Base-by-base conservation (phyloP, 352 stramenopile species). In the Pseudoperonospora humuli region DNA sequence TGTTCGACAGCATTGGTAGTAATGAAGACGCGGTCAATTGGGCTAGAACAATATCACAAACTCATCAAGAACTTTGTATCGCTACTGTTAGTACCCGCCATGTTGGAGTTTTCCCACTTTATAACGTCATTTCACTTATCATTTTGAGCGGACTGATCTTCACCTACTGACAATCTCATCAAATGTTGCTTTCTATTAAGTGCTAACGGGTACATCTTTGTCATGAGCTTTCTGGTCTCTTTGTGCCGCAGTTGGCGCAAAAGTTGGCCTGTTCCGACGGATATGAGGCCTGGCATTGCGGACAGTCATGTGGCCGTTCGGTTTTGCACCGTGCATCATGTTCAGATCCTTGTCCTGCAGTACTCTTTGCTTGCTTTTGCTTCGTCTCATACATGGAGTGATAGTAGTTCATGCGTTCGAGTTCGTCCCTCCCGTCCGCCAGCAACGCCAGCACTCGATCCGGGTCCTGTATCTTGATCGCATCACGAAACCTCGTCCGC, bases 381-480 rank as follows among this genome's bases (percentile, higher is more conserved):
- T 86, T 88, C 17, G 67, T 56, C 39, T 75, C 56, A 47, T 88
- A 91, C 26, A 93, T 62, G 2, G 72, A 83, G 57, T 93, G 81
- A 45, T 86, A 93, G 47, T 91, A 93, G 24, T 91, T 67, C 81
- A 93, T 93, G 15, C 70, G 78, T 25, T 83, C 68, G 15, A 93
- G 69, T 45, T 93, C 78, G 51, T 93, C 81, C 17, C 46, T 56
- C 7, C 58, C 76, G 31, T 93, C 76, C 13, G 57, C 64, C 34
- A 93, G 34, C 38, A 91, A 33, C 15, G 52, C 45, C 23, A 53
- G 59, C 29, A 93, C 70, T 10, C 70, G 69, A 13, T 73, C 66
- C 26, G 62, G 55, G 50, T 93, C 76, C 21, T 66, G 51, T 25
- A 67, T 64, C 11, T 32, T 45, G 39, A 58, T 38, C 43, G 88